These are phyloP conservation scores for Baudoinia panamericana DNA, from an alignment of 495 filamentous ascomycete species.

Conservation along the genomic window DNA sequence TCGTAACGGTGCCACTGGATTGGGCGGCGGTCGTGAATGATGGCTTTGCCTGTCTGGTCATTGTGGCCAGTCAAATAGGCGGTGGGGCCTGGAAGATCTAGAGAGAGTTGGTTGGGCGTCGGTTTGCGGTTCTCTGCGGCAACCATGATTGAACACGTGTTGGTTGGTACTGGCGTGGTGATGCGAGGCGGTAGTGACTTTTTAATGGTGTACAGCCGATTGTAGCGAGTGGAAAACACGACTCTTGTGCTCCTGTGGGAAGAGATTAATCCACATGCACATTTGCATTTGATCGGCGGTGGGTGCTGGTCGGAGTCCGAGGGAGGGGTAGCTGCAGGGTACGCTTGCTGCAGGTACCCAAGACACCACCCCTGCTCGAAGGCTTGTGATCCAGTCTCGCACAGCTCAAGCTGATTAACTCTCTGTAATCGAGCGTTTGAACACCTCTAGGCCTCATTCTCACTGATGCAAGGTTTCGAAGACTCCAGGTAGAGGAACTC, in stretches of 20 bases:
- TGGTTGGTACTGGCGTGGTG: too few relatives aligned
- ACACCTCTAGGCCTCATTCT: too few relatives aligned
- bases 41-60: slow-evolving; percentile 14
- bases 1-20: slow-evolving; percentile 18
- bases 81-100: slow-evolving; percentile 19
- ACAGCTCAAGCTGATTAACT: too few relatives aligned
- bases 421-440: too few relatives aligned
- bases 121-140: slow-evolving; percentile 9
- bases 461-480: too few relatives aligned
- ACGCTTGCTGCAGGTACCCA: not conserved
- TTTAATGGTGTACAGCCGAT: too few relatives aligned
- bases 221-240: slow-evolving; percentile 2
- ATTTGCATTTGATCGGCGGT: not conserved
- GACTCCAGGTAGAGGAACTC: too few relatives aligned
- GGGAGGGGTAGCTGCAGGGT: slow-evolving; percentile 4
- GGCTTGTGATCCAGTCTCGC: too few relatives aligned
- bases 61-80: slow-evolving; percentile 22
- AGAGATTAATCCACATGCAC: not conserved
- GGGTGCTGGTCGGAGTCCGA: not conserved
- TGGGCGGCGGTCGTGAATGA: slow-evolving; percentile 18
- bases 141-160: not conserved
- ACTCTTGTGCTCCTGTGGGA: not conserved
- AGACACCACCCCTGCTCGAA: too few relatives aligned
- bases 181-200: too few relatives aligned
- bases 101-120: slow-evolving; percentile 18